Base-by-base conservation (phyloP, 2,329 filamentous ascomycete genomes). In the Colletotrichum destructivum region DNA sequence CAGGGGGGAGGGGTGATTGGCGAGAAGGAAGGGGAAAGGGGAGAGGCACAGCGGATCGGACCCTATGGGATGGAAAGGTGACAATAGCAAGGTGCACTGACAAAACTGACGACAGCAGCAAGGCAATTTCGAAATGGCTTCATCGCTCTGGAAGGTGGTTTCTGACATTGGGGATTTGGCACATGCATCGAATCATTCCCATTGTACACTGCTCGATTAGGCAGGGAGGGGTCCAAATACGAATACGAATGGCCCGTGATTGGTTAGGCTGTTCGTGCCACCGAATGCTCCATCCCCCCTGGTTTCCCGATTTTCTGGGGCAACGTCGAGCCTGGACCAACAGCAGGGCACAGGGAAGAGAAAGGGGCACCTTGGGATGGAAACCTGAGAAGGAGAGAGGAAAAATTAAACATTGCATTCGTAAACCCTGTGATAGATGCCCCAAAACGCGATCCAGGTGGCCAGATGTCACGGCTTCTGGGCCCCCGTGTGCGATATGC, bases 221-320 rank as follows among this genome's bases (percentile, higher is more conserved):
- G 67, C 61, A 71, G 31, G 26, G 61, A 62, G 56, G 35, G 54
- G 70, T 66, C 49, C 11, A 7, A 35, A 74, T 68, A 71, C 73
- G 73, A 74, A 74, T 73, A 74, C 73, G 73, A 73, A 67, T 23
- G 38, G 40, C 31, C 38, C 26, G 55, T 68, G 54, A 74, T 74
- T 74, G 71, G 73, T 21, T 23, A 21, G 52, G 44, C 21, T 16
- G 23, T 26, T 40, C 35, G 63, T 54, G 69, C 69, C 60, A 69
- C 61, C 44, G 9, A 57, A 59, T 71, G 70, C 67, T 46, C 55
- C 55, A 47, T 69, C 46, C 59, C 52, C 47, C 21, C 35, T 38
- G 35, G 51, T 38, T 63, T 63, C 65, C 60, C 40, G 69, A 64
- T 54, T 69, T 69, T 64, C 59, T 69, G 60, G 59, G 21, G 65